These are phyloP conservation scores for Mortierella sp. DNA, from an alignment of 371 early-diverging fungal genomes.

Conservation along the genomic window DNA sequence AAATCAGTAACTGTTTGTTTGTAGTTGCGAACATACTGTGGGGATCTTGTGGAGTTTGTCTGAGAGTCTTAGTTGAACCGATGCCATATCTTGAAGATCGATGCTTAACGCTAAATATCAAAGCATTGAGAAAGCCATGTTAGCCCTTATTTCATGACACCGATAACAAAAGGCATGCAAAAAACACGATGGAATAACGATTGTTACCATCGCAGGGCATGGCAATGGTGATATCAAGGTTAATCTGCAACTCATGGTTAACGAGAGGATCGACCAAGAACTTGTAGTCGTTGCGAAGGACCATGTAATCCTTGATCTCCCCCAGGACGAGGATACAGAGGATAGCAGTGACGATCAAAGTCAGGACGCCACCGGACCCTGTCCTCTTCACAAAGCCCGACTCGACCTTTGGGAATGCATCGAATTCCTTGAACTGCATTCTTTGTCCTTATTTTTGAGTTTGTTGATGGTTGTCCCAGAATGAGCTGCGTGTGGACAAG, in stretches of 20 bases:
- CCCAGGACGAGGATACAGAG: constrained; percentile 74
- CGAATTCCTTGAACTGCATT: constrained; percentile 63
- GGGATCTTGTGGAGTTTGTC: constrained; percentile 47
- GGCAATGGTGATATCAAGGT: constrained; percentile 90
- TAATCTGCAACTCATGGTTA: constrained; percentile 80
- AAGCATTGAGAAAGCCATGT: not conserved
- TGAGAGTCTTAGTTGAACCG: constrained; percentile 28
- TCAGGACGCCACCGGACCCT: constrained; percentile 85
- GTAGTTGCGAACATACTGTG: constrained; percentile 16
- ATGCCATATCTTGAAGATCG: constrained; percentile 65
- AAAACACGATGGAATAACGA: not conserved
- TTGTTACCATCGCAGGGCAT: constrained; percentile 85
- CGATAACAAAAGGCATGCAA: not conserved
- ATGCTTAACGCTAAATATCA: constrained; percentile 26
- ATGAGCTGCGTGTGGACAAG: not conserved
- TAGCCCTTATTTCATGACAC: not conserved
- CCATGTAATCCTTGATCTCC: constrained; percentile 77
- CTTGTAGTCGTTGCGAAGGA: constrained; percentile 75
- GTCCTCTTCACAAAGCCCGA: constrained; percentile 80
- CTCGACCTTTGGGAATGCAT: constrained; percentile 94
- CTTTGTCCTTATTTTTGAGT: not conserved
- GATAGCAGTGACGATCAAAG: constrained; percentile 74
- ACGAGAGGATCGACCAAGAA: constrained; percentile 83
- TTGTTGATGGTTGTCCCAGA: not conserved
- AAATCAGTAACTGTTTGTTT: not conserved